phyloP scores from a whole-genome alignment of 192 early-diverging fungal genomes.

The Dimargaris cristalligena region DNA sequence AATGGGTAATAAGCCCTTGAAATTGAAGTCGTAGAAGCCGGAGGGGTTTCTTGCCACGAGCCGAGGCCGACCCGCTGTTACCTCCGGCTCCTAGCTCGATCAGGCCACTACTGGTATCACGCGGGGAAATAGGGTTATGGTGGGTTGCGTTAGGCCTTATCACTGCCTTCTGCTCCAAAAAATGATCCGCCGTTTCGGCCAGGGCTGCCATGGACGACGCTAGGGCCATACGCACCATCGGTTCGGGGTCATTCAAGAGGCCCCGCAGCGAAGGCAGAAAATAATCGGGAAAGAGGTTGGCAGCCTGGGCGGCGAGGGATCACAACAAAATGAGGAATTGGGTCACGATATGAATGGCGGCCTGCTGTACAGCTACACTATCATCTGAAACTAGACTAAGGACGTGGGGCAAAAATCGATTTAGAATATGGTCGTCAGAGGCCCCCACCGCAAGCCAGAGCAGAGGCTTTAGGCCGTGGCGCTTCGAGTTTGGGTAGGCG shows the following conservation, averaged over 20 bases:
- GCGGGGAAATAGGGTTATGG: too few species aligned
- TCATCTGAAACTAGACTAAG: conserved; percentile 19
- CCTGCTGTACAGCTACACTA: conserved; percentile 20
- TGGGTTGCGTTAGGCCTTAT: too few species aligned
- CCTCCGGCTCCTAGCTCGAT: too few species aligned
- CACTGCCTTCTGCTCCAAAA: conserved; percentile 30
- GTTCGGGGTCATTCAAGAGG: conserved; percentile 53
- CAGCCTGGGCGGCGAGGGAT: conserved; percentile 60
- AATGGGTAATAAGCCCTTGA: conserved; percentile 51
- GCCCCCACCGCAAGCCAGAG: neutral
- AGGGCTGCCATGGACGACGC: conserved; percentile 63
- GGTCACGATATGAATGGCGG: conserved; percentile 19
- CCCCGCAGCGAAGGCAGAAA: conserved; percentile 57
- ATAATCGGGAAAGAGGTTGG: conserved; percentile 80
- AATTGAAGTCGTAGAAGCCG: conserved; percentile 40
- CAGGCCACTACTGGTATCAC: too few species aligned
- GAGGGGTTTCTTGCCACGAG: neutral
- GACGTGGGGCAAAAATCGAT: conserved; percentile 23
- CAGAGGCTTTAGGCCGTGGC: conserved; percentile 3
- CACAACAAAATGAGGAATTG: conserved; percentile 47
- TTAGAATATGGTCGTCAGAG: conserved; percentile 4
- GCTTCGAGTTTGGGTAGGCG: conserved; percentile 5
- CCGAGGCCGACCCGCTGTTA: conserved; percentile 1
- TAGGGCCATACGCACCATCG: conserved; percentile 61
- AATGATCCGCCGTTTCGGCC: conserved; percentile 58